These are phyloP conservation scores for Coemansia umbellata DNA, from an alignment of 192 early-diverging fungal species.

Conservation along the genomic window DNA sequence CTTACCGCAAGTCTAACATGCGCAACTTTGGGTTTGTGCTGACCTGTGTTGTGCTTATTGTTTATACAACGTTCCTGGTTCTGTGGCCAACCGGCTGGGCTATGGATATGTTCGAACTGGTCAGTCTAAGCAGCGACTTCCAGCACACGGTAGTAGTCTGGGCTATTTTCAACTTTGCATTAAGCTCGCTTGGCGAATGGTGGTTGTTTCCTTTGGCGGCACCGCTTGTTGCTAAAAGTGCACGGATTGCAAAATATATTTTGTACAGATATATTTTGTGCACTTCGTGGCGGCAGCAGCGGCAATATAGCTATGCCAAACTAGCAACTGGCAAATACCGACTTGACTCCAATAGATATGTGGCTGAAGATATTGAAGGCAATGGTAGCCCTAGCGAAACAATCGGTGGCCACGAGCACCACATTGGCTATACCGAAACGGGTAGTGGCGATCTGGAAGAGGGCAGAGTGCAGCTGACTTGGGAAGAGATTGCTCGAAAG, in stretches of 20 bases:
- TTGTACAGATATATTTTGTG: constrained; percentile 14
- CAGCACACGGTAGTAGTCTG: constrained; percentile 56
- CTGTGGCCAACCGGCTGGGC: constrained; percentile 54
- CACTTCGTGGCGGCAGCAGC: neutral
- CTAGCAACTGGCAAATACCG: no score
- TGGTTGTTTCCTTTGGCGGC: constrained; percentile 44
- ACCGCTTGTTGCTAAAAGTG: constrained; percentile 13
- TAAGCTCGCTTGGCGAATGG: constrained; percentile 29
- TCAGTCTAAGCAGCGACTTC: constrained; percentile 54
- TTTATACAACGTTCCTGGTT: constrained; percentile 59
- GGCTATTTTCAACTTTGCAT: constrained; percentile 57
- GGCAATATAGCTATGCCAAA: constrained; percentile 5
- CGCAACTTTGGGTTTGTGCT: constrained; percentile 59
- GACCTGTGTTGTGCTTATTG: constrained; percentile 56
- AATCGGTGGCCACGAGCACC: constrained; percentile 1
- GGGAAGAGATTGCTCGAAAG: constrained; percentile 44
- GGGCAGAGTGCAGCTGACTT: constrained; percentile 20
- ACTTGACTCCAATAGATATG: neutral
- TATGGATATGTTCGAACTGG: constrained; percentile 64
- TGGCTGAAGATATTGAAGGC: neutral
- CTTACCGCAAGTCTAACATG: constrained; percentile 85
- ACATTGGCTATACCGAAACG: neutral
- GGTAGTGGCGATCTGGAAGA: constrained; percentile 17
- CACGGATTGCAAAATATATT: constrained; percentile 19
- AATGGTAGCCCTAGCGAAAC: constrained; percentile 22